Base-by-base conservation (phyloP, 2,329 filamentous ascomycete species). In the Sarocladiaceae sp. region DNA sequence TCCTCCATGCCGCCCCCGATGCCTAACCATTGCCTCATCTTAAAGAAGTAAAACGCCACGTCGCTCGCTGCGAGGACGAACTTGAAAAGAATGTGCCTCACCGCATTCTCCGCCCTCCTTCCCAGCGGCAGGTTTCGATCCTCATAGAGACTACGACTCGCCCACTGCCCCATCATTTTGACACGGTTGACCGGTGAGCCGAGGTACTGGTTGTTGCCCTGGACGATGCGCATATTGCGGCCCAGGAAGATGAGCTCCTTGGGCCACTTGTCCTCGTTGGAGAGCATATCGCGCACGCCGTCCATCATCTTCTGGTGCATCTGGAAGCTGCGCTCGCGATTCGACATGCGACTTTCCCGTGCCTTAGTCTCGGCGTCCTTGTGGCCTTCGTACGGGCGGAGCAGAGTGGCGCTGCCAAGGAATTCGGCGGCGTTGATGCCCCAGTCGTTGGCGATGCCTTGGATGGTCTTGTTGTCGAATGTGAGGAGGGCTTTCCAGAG, bases 401-500 rank as follows among this genome's bases (percentile, higher is more conserved):
- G 80, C 39, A 97, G 73, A 2, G 90, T 96, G 2, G 88, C 89
- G 37, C 82, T 88, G 12, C 93, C 93, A 55, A 98, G 96, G 39
- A 97, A 77, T 59, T 97, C 93, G 0, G 88, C 78, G 19, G 89
- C 89, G 52, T 82, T 84, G 58, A 97, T 84, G 35, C 93, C 93
- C 93, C 93, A 98, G 45, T 80, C 68, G 18, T 69, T 68, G 6
- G 88, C 88, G 48, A 96, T 82, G 18, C 78, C 70, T 44, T 68
- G 63, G 44, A 97, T 82, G 2, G 85, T 87, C 18, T 75, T 69
- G 65, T 96, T 95, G 70, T 98, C 93, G 53, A 97, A 93, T 1
- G 88, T 89, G 70, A 97, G 81, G 10, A 98, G 78, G 0, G 85
- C 83, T 64, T 94, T 95, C 93, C 93, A 98, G 69, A 98, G 93